Evolutionary conservation across 192 early-diverging fungal genomes (phyloP).

Genomic region (Haplosporangium gracile): DNA sequence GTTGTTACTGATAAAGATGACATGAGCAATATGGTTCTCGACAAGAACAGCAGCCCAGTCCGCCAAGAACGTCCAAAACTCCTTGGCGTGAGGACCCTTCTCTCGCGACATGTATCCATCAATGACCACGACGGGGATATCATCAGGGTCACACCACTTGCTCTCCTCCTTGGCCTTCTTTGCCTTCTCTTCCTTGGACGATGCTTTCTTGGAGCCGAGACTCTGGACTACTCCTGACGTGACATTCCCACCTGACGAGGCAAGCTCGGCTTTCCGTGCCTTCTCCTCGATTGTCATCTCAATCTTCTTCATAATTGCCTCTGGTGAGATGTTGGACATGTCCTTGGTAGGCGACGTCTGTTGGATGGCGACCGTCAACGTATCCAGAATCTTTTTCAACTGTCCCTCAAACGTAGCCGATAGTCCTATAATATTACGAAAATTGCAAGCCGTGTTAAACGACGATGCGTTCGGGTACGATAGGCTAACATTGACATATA

Average conservation of each 20-base stretch:
- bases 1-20: constrained; percentile 88
- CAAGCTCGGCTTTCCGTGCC: constrained; percentile 10
- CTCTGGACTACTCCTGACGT: constrained; percentile 33
- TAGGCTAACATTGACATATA: no score
- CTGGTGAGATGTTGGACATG: constrained; percentile 64
- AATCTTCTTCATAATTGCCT: constrained; percentile 53
- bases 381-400: constrained; percentile 88
- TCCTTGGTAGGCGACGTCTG: constrained; percentile 38
- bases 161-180: constrained; percentile 34
- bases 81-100: constrained; percentile 64
- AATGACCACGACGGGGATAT: constrained; percentile 91
- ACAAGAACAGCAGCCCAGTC: constrained; percentile 88
- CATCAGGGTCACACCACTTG: constrained; percentile 57
- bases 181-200: constrained; percentile 2
- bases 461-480: no score
- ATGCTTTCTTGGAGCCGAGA: constrained; percentile 1
- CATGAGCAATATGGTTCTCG: constrained; percentile 91
- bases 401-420: constrained; percentile 87
- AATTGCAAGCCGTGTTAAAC: no score
- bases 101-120: constrained; percentile 87
- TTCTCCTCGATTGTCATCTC: constrained; percentile 40
- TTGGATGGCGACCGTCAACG: constrained; percentile 80
- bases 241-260: not conserved
- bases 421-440: constrained; percentile 59
- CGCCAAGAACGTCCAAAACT: constrained; percentile 79